These are phyloP conservation scores for Salix koriyanagi DNA, from an alignment of 345 rosid species.

Conservation along the genomic window DNA sequence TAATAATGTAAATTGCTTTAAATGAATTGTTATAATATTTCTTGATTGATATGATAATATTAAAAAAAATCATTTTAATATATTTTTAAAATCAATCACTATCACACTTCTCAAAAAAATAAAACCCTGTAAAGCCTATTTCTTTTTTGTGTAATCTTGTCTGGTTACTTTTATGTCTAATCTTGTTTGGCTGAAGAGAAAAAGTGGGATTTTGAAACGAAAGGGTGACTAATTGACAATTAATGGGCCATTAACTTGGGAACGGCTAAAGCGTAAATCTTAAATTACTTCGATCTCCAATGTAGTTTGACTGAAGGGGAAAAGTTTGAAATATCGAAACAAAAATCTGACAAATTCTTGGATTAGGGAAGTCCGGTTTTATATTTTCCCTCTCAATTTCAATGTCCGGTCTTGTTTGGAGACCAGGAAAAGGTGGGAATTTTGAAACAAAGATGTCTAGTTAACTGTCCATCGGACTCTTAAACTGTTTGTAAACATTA, in stretches of 20 bases:
- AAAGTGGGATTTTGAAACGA: background rate
- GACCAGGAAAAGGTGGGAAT: conserved; percentile 5
- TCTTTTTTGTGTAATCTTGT: too few relatives aligned
- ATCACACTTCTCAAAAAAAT: too few relatives aligned
- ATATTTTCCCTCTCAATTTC: background rate
- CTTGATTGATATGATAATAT: too few relatives aligned
- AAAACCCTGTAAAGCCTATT: too few relatives aligned
- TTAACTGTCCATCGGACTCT: background rate
- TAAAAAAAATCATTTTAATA: too few relatives aligned
- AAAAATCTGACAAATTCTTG: background rate
- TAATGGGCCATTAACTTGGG: background rate
- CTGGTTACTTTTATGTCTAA: too few relatives aligned
- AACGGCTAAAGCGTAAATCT: background rate
- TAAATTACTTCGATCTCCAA: background rate
- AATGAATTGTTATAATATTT: too few relatives aligned
- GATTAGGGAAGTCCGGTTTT: background rate
- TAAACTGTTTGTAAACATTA: too few relatives aligned
- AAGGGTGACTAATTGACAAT: background rate
- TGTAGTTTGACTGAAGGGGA: background rate
- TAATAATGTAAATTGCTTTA: too few relatives aligned
- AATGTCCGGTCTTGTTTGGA: background rate
- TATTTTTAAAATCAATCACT: too few relatives aligned
- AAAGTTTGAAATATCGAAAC: background rate
- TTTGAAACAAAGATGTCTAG: background rate
- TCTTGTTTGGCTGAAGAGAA: conserved; percentile 5